These are phyloP conservation scores for Dendrobium huoshanense DNA, from an alignment of 106 monocot species.

Conservation along the genomic window DNA sequence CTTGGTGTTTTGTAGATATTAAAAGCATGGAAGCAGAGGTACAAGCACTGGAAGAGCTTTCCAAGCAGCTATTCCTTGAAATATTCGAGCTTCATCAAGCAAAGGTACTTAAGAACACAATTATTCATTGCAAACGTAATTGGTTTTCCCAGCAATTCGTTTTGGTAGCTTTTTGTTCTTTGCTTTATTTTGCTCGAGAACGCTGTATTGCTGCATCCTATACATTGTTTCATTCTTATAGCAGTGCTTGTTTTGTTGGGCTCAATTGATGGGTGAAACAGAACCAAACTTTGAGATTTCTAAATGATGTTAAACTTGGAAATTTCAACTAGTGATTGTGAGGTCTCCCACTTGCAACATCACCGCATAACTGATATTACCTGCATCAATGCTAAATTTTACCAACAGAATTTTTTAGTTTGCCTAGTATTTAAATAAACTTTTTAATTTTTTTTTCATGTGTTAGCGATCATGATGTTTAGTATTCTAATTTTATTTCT, in stretches of 20 bases:
- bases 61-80: constrained; percentile 93
- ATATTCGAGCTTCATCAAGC: constrained; percentile 97
- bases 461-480: constrained; percentile 1
- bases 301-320: background rate
- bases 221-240: background rate
- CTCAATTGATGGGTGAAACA: background rate
- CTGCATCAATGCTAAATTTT: background rate
- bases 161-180: background rate
- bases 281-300: background rate
- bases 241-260: background rate
- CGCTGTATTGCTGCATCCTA: background rate
- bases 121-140: background rate
- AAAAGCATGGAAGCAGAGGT: constrained; percentile 93
- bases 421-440: background rate
- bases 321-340: background rate
- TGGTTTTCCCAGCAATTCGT: background rate
- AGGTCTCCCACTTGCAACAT: background rate
- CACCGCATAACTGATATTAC: background rate
- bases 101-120: constrained; percentile 36
- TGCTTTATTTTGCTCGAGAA: background rate
- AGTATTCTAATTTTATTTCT: background rate
- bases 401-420: background rate
- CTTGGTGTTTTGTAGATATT: constrained; percentile 48
- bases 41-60: constrained; percentile 86
- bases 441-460: background rate